Base-by-base conservation (phyloP, 805 yeast species). In the Metschnikowia picachoensis region DNA sequence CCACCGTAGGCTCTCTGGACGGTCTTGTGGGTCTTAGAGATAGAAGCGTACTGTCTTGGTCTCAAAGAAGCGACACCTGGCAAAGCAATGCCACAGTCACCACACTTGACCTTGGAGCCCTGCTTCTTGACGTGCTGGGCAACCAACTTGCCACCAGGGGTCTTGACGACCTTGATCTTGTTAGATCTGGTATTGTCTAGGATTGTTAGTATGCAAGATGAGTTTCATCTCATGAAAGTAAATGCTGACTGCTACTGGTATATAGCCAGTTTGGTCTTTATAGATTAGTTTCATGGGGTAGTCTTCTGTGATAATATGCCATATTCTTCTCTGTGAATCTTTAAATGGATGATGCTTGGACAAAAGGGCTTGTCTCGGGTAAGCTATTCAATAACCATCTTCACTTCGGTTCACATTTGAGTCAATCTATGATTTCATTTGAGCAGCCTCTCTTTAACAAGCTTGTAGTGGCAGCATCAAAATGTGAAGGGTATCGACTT, bases 1-100 rank as follows among this genome's bases (percentile, higher is more conserved):
- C 99, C 99, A 83, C 99, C 99, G 92, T 94, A 94, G 67, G 97
- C 91, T 85, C 99, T 94, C 72, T 92, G 91, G 64, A 94, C 99
- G 64, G 96, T 87, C 85, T 94, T 94, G 82, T 85, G 87, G 71
- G 96, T 89, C 82, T 86, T 91, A 62, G 98, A 89, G 64, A 92
- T 82, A 65, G 79, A 77, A 66, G 97, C 97, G 82, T 87, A 91
- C 80, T 89, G 81, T 80, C 97, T 88, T 82, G 99, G 98, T 85
- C 99, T 90, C 73, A 92, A 82, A 64, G 96, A 79, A 61, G 95
- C 82, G 71, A 94, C 74, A 81, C 96, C 96, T 60, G 88, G 82
- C 65, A 88, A 82, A 66, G 85, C 83, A 52, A 65, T 65, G 73
- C 91, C 91, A 76, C 87, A 82, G 81, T 85, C 91, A 81, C 91